Percentiles rank a stretch among this genome's conserved stretches.
phyloP scores from a whole-genome alignment of 495 filamentous ascomycete species.

The Aspergillus asperescens region DNA sequence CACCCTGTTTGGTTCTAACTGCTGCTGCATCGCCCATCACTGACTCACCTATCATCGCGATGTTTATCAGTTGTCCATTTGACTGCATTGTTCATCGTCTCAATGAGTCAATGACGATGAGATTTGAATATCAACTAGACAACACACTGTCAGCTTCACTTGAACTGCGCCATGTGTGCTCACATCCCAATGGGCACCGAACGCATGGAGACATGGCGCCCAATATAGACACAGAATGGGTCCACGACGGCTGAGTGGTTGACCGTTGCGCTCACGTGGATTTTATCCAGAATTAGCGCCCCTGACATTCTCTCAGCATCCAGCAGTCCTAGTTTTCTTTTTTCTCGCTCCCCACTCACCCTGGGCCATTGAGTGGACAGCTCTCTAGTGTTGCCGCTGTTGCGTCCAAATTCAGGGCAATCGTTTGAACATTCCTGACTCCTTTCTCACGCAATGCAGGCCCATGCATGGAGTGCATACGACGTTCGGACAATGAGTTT shows the following conservation, averaged over 20 bases:
- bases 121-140: conserved; percentile 4
- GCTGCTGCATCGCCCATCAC: too few relatives aligned
- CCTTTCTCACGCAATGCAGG: not conserved
- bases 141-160: conserved; percentile 14
- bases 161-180: not conserved
- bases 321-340: conserved; percentile 3
- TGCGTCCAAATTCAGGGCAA: conserved; percentile 9
- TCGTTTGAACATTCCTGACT: too few relatives aligned
- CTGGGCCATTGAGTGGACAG: not conserved
- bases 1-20: too few relatives aligned
- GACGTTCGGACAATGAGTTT: conserved; percentile 8
- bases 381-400: conserved; percentile 3
- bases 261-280: conserved; percentile 1
- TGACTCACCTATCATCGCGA: not conserved
- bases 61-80: not conserved
- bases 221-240: conserved; percentile 12
- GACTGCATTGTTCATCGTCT: not conserved
- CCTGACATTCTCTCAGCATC: not conserved
- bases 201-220: conserved; percentile 12
- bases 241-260: conserved; percentile 11
- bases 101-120: conserved; percentile 3
- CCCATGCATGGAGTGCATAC: conserved; percentile 6
- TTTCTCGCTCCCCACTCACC: not conserved
- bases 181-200: conserved; percentile 6
- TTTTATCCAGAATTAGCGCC: conserved; percentile 4